Conservation (phyloP, 352 stramenopile genomes). For the Globisporangium nodosum region DNA sequence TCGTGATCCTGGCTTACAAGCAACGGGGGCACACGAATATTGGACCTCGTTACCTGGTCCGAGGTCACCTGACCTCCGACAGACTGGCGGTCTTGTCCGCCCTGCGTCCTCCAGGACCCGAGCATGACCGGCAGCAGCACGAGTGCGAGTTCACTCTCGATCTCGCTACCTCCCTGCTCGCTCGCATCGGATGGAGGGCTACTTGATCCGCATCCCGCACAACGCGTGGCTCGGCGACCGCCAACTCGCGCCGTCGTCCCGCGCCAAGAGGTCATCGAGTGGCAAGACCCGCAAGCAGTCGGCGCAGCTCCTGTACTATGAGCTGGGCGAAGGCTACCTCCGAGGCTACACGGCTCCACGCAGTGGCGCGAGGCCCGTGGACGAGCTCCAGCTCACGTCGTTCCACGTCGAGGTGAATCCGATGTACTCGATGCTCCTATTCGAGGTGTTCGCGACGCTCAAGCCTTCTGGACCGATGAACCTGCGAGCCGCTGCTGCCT, state of each 20-base stretch:
- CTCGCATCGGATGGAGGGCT: constrained; percentile 46
- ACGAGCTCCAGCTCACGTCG: constrained; percentile 56
- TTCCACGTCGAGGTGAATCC: constrained; percentile 54
- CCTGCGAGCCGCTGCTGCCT: neutral
- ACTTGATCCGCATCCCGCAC: constrained; percentile 56
- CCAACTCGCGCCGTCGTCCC: neutral
- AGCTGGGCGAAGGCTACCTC: constrained; percentile 57
- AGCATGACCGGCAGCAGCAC: no score
- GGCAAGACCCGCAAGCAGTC: neutral
- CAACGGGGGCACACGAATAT: no score
- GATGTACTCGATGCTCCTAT: constrained; percentile 60
- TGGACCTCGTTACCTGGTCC: no score
- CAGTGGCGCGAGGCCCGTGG: constrained; percentile 26
- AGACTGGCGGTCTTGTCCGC: no score
- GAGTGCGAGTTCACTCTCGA: neutral
- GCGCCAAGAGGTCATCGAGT: neutral
- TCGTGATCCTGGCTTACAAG: no score
- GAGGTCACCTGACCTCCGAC: no score
- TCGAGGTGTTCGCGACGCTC: constrained; percentile 41
- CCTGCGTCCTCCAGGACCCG: no score
- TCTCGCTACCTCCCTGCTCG: neutral
- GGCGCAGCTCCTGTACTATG: constrained; percentile 53
- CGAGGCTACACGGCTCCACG: constrained; percentile 39
- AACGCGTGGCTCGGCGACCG: constrained; percentile 15
- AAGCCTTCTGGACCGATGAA: constrained; percentile 6